A percentile compares a stretch with the other conserved stretches of the same genome.
These are phyloP conservation scores for Malassezia vespertilionis DNA, from an alignment of 1,284 basidiomycete genomes.

Conservation along the genomic window DNA sequence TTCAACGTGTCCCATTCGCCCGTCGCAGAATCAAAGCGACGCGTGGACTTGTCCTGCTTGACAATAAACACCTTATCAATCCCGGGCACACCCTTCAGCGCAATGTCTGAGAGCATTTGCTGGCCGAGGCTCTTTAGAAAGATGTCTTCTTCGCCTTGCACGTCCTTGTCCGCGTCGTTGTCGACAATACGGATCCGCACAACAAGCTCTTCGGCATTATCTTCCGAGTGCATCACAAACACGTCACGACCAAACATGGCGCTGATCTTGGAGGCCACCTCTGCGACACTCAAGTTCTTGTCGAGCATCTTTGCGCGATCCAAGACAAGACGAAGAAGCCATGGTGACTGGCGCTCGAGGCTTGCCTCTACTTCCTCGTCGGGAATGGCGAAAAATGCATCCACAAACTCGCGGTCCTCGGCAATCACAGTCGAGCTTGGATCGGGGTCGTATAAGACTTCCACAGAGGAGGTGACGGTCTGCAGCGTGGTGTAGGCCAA, in stretches of 20 bases:
- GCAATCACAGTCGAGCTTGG: constrained; percentile 85
- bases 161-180: constrained; percentile 78
- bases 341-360: constrained; percentile 82
- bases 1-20: constrained; percentile 41
- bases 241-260: constrained; percentile 91
- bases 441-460: constrained; percentile 97
- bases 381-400: constrained; percentile 98
- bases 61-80: constrained; percentile 90
- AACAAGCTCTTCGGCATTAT: constrained; percentile 92
- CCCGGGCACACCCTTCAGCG: constrained; percentile 75
- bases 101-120: constrained; percentile 89
- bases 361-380: constrained; percentile 91
- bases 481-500: constrained; percentile 87
- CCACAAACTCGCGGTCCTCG: constrained; percentile 89
- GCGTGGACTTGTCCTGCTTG: constrained; percentile 61
- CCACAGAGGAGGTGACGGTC: constrained; percentile 86
- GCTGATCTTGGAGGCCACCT: constrained; percentile 84
- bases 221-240: constrained; percentile 97
- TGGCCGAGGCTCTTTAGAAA: constrained; percentile 92
- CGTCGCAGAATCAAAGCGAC: constrained; percentile 49
- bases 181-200: constrained; percentile 85
- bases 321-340: constrained; percentile 90
- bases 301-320: constrained; percentile 97
- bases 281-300: constrained; percentile 87
- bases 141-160: constrained; percentile 86